These are phyloP conservation scores for Mucor irregularis DNA, from an alignment of 371 early-diverging fungal species.

Conservation along the genomic window DNA sequence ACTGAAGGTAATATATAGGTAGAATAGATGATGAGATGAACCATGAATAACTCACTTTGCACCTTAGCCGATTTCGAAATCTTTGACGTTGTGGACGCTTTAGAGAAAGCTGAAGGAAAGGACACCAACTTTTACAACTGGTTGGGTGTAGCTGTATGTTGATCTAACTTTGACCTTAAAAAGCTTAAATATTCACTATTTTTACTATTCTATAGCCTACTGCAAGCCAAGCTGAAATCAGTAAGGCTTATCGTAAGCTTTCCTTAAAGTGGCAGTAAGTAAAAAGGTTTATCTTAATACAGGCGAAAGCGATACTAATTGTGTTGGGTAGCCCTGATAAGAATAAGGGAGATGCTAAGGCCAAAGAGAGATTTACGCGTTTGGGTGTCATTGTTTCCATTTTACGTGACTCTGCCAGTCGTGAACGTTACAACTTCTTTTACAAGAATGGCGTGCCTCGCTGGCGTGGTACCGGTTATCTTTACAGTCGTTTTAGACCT, in stretches of 20 bases:
- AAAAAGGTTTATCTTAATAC: neutral
- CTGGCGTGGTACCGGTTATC: constrained; percentile 86
- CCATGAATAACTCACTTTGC: neutral
- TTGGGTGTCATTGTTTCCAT: constrained; percentile 70
- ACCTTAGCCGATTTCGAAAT: constrained; percentile 77
- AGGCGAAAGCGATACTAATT: neutral
- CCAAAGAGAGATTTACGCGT: constrained; percentile 67
- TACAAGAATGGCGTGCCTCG: constrained; percentile 87
- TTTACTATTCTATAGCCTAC: constrained; percentile 43
- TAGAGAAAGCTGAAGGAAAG: constrained; percentile 69
- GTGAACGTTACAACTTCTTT: constrained; percentile 83
- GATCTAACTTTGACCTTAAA: neutral
- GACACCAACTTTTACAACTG: constrained; percentile 62
- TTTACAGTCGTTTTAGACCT: constrained; percentile 78
- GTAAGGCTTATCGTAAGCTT: constrained; percentile 85
- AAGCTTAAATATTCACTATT: neutral
- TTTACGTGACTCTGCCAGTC: constrained; percentile 62
- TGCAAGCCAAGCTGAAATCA: constrained; percentile 77
- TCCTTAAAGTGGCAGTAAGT: constrained; percentile 91
- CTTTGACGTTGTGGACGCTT: constrained; percentile 80
- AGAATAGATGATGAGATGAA: neutral
- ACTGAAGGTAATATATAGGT: constrained; percentile 24
- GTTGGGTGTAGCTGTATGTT: constrained; percentile 52
- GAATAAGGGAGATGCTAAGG: constrained; percentile 53
- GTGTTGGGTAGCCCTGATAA: constrained; percentile 70